These are phyloP conservation scores for Pezicula radicicola DNA, from an alignment of 2,329 filamentous ascomycete genomes.

Conservation along the genomic window DNA sequence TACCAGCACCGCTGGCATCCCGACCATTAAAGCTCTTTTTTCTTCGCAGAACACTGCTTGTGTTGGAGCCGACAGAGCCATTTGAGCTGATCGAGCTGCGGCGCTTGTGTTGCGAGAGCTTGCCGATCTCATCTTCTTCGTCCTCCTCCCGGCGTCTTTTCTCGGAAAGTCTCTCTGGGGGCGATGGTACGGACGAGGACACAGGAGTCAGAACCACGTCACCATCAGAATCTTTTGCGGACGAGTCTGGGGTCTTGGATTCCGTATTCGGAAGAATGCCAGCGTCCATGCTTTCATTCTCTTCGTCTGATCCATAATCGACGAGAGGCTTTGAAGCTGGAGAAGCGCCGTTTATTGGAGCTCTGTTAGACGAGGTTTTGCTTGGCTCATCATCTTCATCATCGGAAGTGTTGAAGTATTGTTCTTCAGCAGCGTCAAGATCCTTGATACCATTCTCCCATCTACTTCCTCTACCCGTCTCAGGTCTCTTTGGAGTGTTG, in stretches of 20 bases:
- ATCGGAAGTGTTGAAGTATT: constrained; percentile 90
- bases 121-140: constrained; percentile 88
- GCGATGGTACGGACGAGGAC: constrained; percentile 36
- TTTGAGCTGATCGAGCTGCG: constrained; percentile 51
- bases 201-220: constrained; percentile 12
- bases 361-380: constrained; percentile 28
- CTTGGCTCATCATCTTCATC: constrained; percentile 70
- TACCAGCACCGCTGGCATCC: constrained; percentile 33
- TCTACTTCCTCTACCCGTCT: constrained; percentile 53
- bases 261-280: constrained; percentile 12
- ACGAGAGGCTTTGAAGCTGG: constrained; percentile 72
- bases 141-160: constrained; percentile 91
- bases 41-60: constrained; percentile 30
- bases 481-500: constrained; percentile 39
- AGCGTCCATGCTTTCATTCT: constrained; percentile 62
- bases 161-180: constrained; percentile 77
- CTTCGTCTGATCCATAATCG: constrained; percentile 90
- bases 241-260: constrained; percentile 17
- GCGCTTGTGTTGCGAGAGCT: constrained; percentile 64
- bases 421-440: constrained; percentile 81
- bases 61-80: constrained; percentile 23
- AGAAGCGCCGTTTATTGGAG: constrained; percentile 59
- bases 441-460: constrained; percentile 72
- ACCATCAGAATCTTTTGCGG: constrained; percentile 16
- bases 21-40: constrained; percentile 43